Base-by-base conservation (phyloP, 148 eudicot species). In the Chenopodium quinoa region DNA sequence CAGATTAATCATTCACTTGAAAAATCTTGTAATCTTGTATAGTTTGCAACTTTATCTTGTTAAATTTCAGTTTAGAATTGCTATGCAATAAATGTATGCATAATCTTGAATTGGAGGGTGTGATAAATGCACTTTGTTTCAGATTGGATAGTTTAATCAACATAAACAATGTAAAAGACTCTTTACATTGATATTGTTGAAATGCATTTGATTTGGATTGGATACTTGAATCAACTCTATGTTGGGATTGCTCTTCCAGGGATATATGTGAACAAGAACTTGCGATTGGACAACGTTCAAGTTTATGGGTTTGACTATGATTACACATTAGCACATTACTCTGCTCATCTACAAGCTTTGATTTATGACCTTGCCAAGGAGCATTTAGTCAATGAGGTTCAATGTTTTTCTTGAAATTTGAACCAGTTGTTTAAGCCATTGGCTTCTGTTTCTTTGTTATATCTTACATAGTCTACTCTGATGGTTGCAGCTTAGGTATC, bases 241-340 rank as follows among this genome's bases (percentile, higher is more conserved):
- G 22, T 20, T 81, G 32, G 2, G 29, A 8, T 75, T n/a, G 27
- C 25, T 83, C 65, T 50, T 56, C 25, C 76, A 97, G 99, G 98
- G 83, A 97, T 97, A 82, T 92, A 97, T 82, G 94, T 94, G 64
- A 97, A 97, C 78, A 94, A 94, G 91, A 97, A 94, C 81, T 72
- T 97, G 90, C 90, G 94, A 76, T 79, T 97, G 91, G 98, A 97
- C 85, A 86, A 85, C 54, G 81, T 97, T 82, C 87, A 97, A 89
- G 99, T 97, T 20, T 97, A 94, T 75, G 98, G 99, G 3, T 97
- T 97, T 82, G 99, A 97, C 83, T 97, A 97, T 87, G 99, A 97
- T 86, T 97, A 94, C 77, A 97, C 99, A 66, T 86, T 97, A 88
- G 99, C 98, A 9, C 98, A 97, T 87, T 97, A 97, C 88, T 92